Base-by-base conservation (phyloP, 495 filamentous ascomycete genomes). In the Immersiella caudata region DNA sequence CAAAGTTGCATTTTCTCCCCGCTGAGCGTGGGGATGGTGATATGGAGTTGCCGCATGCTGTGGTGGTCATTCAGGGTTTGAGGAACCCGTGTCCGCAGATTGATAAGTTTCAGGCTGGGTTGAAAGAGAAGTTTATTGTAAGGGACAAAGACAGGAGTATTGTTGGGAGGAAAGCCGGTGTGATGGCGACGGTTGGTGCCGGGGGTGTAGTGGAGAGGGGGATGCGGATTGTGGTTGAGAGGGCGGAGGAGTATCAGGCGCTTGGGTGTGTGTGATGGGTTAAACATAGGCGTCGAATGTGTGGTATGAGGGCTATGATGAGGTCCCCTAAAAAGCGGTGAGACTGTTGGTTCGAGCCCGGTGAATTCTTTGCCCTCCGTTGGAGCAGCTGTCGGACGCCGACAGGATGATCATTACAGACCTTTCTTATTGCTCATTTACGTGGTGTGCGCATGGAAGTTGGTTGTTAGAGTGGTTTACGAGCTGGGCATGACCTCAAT, bases 21-120 rank as follows among this genome's bases (percentile, higher is more conserved):
- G 54, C 21, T 58, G 56, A 60, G n/a, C n/a, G n/a, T 1, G 22
- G 0, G 14, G 36, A 27, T 0, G 18, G 21, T 21, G 46, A 1
- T 20, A 4, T n/a, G 14, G 11, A 8, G 3, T 6, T 18, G 0
- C 36, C 25, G 6, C 67, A 68, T 25, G 20, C 67, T 2, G 33
- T 68, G 12, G 56, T 68, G 12, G 67, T 65, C 0, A 14, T 68
- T 21, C 67, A 61, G 62, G 67, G 62, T 3, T 9, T 68, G 61
- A 22, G 67, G 36, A 68, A 68, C 49, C 67, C 67, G 20, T 68
- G 67, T 50, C 62, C 67, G 21, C 67, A 68, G 56, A 68, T 68
- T 26, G 67, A 68, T 62, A 54, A 61, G 55, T 68, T 65, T 56
- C 33, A 62, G 6, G 22, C 40, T 26, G 67, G 67, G 24, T 22